phyloP scores from a whole-genome alignment of 768 basidiomycete genomes.

The Serendipita sp. region DNA sequence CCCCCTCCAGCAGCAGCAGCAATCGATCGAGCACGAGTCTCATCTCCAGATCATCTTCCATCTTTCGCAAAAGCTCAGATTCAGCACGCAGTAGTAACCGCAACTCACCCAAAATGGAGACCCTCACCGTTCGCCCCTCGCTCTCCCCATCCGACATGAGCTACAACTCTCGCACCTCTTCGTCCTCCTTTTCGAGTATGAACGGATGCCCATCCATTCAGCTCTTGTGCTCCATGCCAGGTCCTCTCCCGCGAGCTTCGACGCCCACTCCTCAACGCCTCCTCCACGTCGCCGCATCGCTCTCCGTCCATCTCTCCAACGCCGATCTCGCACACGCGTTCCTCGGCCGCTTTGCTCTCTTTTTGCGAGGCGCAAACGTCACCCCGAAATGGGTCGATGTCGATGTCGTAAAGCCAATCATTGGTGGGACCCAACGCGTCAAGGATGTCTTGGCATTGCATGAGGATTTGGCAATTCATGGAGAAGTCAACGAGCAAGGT shows the following conservation, averaged over 20 bases:
- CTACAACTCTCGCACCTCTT: not conserved
- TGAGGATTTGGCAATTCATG: not conserved
- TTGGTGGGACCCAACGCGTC: not conserved
- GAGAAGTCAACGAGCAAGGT: not conserved
- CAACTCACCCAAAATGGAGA: not conserved
- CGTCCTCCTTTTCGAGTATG: not conserved
- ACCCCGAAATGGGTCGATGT: not conserved
- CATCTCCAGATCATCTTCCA: not conserved
- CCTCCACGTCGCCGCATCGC: not conserved
- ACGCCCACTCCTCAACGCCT: not conserved
- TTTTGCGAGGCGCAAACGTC: not conserved
- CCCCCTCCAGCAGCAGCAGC: not conserved
- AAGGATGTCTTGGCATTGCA: not conserved
- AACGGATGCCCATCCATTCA: not conserved
- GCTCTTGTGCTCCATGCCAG: not conserved
- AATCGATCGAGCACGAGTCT: not conserved
- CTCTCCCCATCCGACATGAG: not conserved
- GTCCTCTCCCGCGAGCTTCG: not conserved
- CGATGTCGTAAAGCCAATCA: slow-evolving; percentile 1
- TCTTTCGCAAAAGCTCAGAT: not conserved
- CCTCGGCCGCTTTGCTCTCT: not conserved
- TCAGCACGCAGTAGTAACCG: too few relatives aligned
- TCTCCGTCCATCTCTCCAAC: slow-evolving; percentile 2
- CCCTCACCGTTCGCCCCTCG: slow-evolving; percentile 1
- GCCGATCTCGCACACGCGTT: not conserved